phyloP scores from a whole-genome alignment of 129 eudicot genomes.

The Ambrosia trifida region DNA sequence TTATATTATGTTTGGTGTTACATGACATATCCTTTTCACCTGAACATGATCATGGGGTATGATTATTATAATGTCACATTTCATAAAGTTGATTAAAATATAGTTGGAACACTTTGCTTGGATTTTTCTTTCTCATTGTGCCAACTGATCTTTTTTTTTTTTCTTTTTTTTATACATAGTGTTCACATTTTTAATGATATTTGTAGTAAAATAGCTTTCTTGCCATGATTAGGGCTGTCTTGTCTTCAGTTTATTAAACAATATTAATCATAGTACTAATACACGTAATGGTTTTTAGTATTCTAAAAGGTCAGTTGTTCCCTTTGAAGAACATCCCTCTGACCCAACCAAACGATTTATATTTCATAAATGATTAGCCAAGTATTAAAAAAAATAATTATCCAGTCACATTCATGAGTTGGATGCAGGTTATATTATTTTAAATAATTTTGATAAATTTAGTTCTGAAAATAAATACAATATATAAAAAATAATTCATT shows the following conservation, averaged over 20 bases:
- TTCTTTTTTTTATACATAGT: neutral
- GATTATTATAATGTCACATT: slow-evolving; percentile 11
- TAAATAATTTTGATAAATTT: slow-evolving; percentile 1
- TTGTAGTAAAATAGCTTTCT: slow-evolving; percentile 35
- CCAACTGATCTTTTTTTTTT: slow-evolving; percentile 6
- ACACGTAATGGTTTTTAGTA: neutral
- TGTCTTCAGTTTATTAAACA: slow-evolving; percentile 31
- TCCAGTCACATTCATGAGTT: slow-evolving; percentile 27
- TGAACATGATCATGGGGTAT: slow-evolving; percentile 35
- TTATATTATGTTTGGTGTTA: slow-evolving; percentile 26
- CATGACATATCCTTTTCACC: slow-evolving; percentile 43
- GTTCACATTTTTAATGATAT: slow-evolving; percentile 5
- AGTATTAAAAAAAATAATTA: slow-evolving; percentile 7
- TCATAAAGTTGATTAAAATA: slow-evolving; percentile 34
- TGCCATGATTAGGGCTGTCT: slow-evolving; percentile 40
- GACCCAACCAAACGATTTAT: slow-evolving; percentile 27
- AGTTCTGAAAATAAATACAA: slow-evolving; percentile 1
- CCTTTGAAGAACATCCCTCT: slow-evolving; percentile 33
- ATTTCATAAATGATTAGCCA: slow-evolving; percentile 31
- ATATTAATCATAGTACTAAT: slow-evolving; percentile 19
- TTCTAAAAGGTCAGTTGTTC: slow-evolving; percentile 31
- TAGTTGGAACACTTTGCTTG: slow-evolving; percentile 23
- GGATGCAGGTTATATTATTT: slow-evolving; percentile 5
- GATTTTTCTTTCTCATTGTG: slow-evolving; percentile 30
- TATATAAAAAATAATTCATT: neutral